These are phyloP conservation scores for Eucommia ulmoides DNA, from an alignment of 257 asterid species.

Conservation along the genomic window DNA sequence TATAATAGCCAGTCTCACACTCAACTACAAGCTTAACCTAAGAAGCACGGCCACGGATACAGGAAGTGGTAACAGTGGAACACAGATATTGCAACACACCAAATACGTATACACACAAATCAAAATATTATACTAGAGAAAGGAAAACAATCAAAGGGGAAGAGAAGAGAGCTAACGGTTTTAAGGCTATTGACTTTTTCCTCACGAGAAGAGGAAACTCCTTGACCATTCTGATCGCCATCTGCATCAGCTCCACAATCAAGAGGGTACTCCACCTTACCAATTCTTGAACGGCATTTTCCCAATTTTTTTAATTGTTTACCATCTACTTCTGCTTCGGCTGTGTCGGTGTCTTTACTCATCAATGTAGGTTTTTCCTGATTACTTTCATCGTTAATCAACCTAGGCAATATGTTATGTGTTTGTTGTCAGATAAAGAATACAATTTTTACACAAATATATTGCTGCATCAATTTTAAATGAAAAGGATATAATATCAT, in stretches of 20 bases:
- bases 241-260: conserved; percentile 77
- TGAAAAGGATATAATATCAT: no score
- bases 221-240: conserved; percentile 74
- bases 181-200: conserved; percentile 98
- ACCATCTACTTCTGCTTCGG: conserved; percentile 59
- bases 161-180: conserved; percentile 74
- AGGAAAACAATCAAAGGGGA: no score
- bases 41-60: no score
- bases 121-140: no score
- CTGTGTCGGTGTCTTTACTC: conserved; percentile 48
- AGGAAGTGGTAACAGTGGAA: no score
- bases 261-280: conserved; percentile 54
- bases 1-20: no score
- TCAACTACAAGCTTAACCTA: no score
- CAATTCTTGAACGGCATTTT: conserved; percentile 47
- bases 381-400: conserved; percentile 21
- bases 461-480: no score
- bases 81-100: no score
- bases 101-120: no score
- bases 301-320: conserved; percentile 50
- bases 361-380: conserved; percentile 19
- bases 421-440: no score
- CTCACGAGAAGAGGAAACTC: conserved; percentile 63
- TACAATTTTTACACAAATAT: no score
- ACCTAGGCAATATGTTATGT: conserved; percentile 16